Evolutionary conservation across 352 stramenopile genomes (phyloP).

Genomic region (Aphanomyces cochlioides): DNA sequence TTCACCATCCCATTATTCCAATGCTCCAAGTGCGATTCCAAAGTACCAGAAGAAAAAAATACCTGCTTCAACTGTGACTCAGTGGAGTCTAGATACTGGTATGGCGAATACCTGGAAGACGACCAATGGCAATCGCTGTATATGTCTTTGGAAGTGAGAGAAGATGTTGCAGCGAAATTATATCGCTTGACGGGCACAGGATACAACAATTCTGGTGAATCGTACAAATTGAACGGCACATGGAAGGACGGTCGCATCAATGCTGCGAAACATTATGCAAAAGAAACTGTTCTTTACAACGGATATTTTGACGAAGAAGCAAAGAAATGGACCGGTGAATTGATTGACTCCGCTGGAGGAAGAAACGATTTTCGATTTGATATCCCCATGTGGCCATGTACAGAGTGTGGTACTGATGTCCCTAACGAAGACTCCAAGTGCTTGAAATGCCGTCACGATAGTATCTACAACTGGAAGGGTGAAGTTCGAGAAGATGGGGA

Average conservation of each 20-base stretch:
- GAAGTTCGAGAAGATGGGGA: not conserved
- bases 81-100: not conserved
- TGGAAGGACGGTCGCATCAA: not conserved
- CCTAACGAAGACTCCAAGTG: not conserved
- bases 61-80: conserved; percentile 3
- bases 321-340: not conserved
- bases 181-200: not conserved
- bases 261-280: not conserved
- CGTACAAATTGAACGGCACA: not conserved
- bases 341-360: not conserved
- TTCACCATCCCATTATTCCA: not conserved
- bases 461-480: not conserved
- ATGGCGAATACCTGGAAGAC: not conserved
- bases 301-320: not conserved
- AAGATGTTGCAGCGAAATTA: not conserved
- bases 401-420: not conserved
- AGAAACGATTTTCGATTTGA: not conserved
- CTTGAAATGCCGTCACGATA: not conserved
- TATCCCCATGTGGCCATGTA: not conserved
- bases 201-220: not conserved
- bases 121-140: not conserved
- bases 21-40: conserved; percentile 1
- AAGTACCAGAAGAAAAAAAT: not conserved
- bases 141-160: not conserved
- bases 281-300: not conserved